Conservation (phyloP, 805 yeast species). For the Vanderwaltozyma tropicalis region DNA sequence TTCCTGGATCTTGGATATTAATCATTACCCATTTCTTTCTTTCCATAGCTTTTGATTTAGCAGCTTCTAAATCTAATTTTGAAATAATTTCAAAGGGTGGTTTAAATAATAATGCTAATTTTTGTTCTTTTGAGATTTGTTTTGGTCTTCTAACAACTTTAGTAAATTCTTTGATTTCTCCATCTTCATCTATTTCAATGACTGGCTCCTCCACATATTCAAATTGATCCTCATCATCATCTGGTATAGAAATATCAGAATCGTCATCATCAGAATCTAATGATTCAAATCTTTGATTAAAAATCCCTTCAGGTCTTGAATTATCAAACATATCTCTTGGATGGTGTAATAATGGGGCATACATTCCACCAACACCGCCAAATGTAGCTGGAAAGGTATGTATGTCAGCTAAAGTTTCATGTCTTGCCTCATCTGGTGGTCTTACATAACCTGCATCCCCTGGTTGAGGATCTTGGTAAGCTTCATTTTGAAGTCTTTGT, state of each 20-base stretch:
- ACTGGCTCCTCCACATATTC: constrained; percentile 27
- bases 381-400: constrained; percentile 28
- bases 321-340: constrained; percentile 28
- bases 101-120: constrained; percentile 73
- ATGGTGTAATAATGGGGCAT: constrained; percentile 15
- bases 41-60: constrained; percentile 51
- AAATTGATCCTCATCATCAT: constrained; percentile 30
- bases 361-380: constrained; percentile 33
- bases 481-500: constrained; percentile 51
- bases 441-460: constrained; percentile 42
- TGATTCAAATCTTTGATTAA: constrained; percentile 27
- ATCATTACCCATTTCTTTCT: constrained; percentile 73
- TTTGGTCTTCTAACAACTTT: constrained; percentile 21
- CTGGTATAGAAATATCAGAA: constrained; percentile 28
- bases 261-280: constrained; percentile 26
- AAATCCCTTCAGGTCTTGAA: constrained; percentile 27
- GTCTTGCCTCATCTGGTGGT: constrained; percentile 59
- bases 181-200: constrained; percentile 28
- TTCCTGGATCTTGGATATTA: constrained; percentile 77
- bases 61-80: constrained; percentile 56
- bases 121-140: constrained; percentile 29
- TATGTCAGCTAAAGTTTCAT: constrained; percentile 52
- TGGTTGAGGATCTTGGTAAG: constrained; percentile 33
- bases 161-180: constrained; percentile 27
- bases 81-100: constrained; percentile 91